phyloP scores from a whole-genome alignment of 2,329 filamentous ascomycete genomes.

The Epichloe sibirici region DNA sequence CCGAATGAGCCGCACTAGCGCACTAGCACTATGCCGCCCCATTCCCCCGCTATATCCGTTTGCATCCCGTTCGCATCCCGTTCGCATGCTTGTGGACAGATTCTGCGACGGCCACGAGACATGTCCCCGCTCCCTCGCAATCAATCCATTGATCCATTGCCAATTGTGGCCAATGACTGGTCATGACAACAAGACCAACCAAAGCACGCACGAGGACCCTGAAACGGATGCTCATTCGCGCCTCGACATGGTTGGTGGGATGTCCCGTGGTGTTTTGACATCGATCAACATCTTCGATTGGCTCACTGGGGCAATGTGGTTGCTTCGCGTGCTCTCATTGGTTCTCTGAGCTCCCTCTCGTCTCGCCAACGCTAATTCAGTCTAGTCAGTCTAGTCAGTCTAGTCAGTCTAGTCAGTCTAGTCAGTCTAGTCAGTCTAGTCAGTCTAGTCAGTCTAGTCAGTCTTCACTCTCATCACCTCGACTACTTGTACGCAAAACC shows the following conservation, averaged over 20 bases:
- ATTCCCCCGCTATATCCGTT: background rate
- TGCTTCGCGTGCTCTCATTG: conserved; percentile 5
- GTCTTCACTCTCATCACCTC: background rate
- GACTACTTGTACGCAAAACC: background rate
- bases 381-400: too few relatives aligned
- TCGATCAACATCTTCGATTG: conserved; percentile 4
- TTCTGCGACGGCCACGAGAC: too few relatives aligned
- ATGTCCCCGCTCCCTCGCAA: background rate
- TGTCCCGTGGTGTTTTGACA: background rate
- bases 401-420: too few relatives aligned
- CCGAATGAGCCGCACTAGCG: background rate
- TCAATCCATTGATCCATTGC: too few relatives aligned
- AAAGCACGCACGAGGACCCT: background rate
- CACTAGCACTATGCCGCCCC: too few relatives aligned
- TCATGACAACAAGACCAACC: background rate
- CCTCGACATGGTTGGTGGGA: background rate
- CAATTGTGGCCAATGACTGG: background rate
- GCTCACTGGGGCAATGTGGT: conserved; percentile 7
- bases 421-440: too few relatives aligned
- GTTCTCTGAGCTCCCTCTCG: background rate
- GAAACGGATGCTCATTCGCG: background rate
- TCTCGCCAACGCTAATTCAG: background rate
- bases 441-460: too few relatives aligned
- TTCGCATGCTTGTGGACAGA: too few relatives aligned
- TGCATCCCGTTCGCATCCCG: background rate